Evolutionary conservation across 306 rosid species (phyloP), one percentile per base, ranked within the genome.

Genomic region (Acacia crassicarpa): DNA sequence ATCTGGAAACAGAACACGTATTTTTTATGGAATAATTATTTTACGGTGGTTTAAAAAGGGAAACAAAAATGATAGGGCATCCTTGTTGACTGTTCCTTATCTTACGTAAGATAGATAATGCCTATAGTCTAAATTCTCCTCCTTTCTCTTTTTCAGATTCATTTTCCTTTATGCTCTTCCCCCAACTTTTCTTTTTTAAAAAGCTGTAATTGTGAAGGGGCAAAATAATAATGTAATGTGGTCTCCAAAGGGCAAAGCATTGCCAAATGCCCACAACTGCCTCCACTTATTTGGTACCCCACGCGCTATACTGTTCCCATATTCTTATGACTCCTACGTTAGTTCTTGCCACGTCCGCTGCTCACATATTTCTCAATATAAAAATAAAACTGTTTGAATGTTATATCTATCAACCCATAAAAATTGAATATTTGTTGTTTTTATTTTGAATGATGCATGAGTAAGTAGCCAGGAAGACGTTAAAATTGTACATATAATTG

Each of bases 121-220:
- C 22, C 4, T 0, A 19, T 8, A 10, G 17, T 20, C 32, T 15
- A 58, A 2, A 1, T 12, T 80, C 25, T 6, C 38, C 63, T 8
- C 16, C 27, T 54, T 9, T 8, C 15, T 67, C n/a, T 35, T 53
- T 22, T 8, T 10, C 66, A 58, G 65, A 58, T 3, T 61, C 48
- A 8, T 44, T 44, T 25, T 12, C 27, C 67, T 25, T 62, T 13
- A 25, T 27, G 4, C 32, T 61, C 25, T 58, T 22, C 12, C 30
- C 0, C 20, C 2, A 0, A 9, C 25, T 8, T 20, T 19, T 2
- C 19, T 8, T 1, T 7, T 2, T 0, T 2, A 8, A 20, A 20
- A 8, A 20, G n/a, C 2, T 20, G 3, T 54, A 20, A 17, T 7
- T n/a, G 30, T 54, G 62, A 54, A 54, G 25, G 11, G 8, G 13